Base-by-base conservation (phyloP, 2,329 filamentous ascomycete genomes). In the Aureobasidium pullulans region DNA sequence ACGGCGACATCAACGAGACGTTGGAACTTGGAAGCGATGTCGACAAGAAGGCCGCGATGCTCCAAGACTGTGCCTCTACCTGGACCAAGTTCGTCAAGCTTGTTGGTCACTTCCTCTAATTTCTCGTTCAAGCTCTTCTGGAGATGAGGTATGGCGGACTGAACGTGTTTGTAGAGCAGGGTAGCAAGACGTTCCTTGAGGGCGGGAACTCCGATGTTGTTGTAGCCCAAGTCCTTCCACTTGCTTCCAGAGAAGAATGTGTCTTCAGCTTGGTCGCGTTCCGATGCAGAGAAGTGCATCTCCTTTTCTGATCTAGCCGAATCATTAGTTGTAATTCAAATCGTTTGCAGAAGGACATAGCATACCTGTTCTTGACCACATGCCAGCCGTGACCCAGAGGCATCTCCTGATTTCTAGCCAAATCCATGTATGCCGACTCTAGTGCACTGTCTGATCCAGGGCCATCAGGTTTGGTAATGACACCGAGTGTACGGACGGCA, bases 391-490 rank as follows among this genome's bases (percentile, higher is more conserved):
- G 42, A 31, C 42, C 42, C 1, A 44, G 42, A 31, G 42, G 11
- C 1, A 44, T 23, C 23, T 23, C 23, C 23, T 23, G 23, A 23
- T 23, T 23, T 23, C 23, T 23, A 23, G 23, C 23, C 23, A 47
- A n/a, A 6, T 47, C 29, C 5, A 47, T 32, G 7, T 47, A 47
- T 16, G 28, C 44, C 10, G 7, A 6, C 15, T 47, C 44, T 3
- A 47, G 44, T 31, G 44, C 29, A 9, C 10, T 42, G n/a, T 47
- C 28, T 3, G 44, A 2, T 32, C 44, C 29, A 10, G 44, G 44
- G 15, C 29, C 29, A 40, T 84, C 81, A 0, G 80, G 79, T 64
- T 84, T 84, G 0, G 82, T 85, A 58, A 85, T 77, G 59, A 85
- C 77, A 0, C 82, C 80, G 0, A 85, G 68, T 0, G 82, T 85